Base-by-base conservation (phyloP, 2,329 filamentous ascomycete genomes). In the Fusarium succisae region DNA sequence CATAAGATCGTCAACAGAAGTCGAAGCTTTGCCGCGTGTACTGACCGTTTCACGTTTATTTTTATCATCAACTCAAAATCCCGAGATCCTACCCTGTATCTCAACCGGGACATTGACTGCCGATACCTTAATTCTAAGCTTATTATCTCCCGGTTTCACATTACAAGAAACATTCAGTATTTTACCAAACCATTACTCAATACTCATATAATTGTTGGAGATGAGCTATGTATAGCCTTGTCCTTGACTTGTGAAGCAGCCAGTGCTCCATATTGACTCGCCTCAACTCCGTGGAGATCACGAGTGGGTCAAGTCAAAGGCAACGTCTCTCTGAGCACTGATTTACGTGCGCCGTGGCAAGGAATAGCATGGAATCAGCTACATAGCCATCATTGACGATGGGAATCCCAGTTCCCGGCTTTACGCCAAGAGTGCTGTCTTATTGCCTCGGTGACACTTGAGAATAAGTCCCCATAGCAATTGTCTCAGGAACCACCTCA, bases 41-140 rank as follows among this genome's bases (percentile, higher is more conserved):
- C 37, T 17, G n/a, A 43, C 17, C 28, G 63, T 66, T 66, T 66
- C 61, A 57, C 35, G 14, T 66, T 66, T 66, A 66, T 66, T 66
- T 66, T 66, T 66, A 66, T 47, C 41, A 6, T 22, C 26, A 48
- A 65, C 60, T 56, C 10, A 37, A 14, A 35, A 63, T 14, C 20
- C 14, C 10, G 9, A 38, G 7, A 32, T 48, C 44, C 44, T 67
- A 67, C 64, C 62, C 64, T 66, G 57, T 50, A 59, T 28, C 26
- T 18, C 13, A 0, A 1, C 26, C 50, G 64, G 62, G 41, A 50
- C 8, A 5, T 38, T 22, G 18, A 66, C 32, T 67, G 26, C 64
- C 62, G 51, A 59, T 24, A 44, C 35, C 37, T 32, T 66, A 55
- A 35, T 39, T 48, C 22, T 50, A n/a, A 26, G 8, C 15, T 38